Percentiles rank a stretch among this genome's conserved stretches.
Conservation (phyloP, 805 yeast genomes). For the Lipomyces chichibuensis region DNA sequence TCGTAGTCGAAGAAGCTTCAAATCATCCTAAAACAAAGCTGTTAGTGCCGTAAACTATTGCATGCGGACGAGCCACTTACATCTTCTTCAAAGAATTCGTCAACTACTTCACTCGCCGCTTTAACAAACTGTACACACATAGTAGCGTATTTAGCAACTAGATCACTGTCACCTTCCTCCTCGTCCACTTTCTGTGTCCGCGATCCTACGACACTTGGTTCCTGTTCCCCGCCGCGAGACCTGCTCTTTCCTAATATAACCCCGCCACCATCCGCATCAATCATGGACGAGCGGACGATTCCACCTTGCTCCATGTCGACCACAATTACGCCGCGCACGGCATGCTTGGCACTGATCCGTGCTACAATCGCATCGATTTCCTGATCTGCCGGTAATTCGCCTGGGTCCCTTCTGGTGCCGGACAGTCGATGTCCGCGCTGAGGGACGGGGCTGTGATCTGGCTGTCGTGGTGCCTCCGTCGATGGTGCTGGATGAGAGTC, state of each 20-base stretch:
- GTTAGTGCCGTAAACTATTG: not conserved
- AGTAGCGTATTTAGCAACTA: constrained; percentile 18
- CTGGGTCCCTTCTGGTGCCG: not conserved
- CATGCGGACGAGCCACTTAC: constrained; percentile 5
- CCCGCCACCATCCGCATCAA: constrained; percentile 17
- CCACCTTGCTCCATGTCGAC: constrained; percentile 18
- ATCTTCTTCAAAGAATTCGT: constrained; percentile 24
- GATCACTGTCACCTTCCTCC: constrained; percentile 10
- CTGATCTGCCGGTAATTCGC: constrained; percentile 12
- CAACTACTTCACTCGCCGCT: constrained; percentile 15
- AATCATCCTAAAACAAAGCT: constrained; percentile 12
- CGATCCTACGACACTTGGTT: not conserved
- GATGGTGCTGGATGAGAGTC: not conserved
- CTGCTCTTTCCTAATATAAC: constrained; percentile 5
- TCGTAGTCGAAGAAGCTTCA: constrained; percentile 30
- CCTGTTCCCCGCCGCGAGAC: not conserved
- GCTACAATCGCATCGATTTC: constrained; percentile 30
- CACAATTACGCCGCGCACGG: constrained; percentile 24
- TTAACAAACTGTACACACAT: constrained; percentile 22
- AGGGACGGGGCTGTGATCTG: not conserved
- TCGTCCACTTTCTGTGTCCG: not conserved
- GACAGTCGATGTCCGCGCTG: not conserved
- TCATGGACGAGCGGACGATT: constrained; percentile 19
- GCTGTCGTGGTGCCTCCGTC: not conserved
- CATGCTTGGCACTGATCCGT: constrained; percentile 27